Evolutionary conservation across 257 asterid species (phyloP), one percentile per base, ranked within the genome.

Genomic region (Solanum sejunctum): DNA sequence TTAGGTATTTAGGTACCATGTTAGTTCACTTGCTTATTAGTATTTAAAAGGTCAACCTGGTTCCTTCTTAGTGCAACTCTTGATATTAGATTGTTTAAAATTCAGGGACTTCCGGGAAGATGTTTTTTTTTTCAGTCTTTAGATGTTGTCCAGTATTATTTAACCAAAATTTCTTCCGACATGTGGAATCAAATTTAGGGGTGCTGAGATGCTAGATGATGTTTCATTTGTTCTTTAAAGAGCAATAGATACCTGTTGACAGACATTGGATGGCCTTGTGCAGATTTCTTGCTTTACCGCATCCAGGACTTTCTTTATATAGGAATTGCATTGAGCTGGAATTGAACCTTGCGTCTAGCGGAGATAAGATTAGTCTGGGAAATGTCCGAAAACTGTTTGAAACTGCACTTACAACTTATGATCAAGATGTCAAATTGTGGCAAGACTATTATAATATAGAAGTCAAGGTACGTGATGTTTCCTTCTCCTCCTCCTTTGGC

Each of bases 261-360:
- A 51, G 63, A 77, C n/a, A 17, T 23, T 16, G 51, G 82, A 21
- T 41, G 13, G 16, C 63, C 82, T 77, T 77, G 57, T 84, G 88
- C 97, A 97, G 99, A 88, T 95, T 89, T 88, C 92, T 97, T 57
- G 90, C 91, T 67, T 90, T 94, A 89, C 99, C 99, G 20, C 98
- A 88, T 87, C 98, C 98, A 2, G 99, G 99, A 58, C 94, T 94
- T 79, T 86, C 90, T 43, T 16, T 92, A 61, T 92, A 91, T 87
- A 87, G 85, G 85, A 88, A 87, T 83, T 95, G 95, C 89, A 94
- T 97, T 71, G 94, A 91, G 87, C 92, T 94, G 84, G 99, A 97
- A 89, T 63, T 80, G 85, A 95, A 92, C 89, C 90, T 93, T 85
- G 94, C 93, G n/a, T 91, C 91, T 84, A 58, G 88, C 18, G 95